Evolutionary conservation across 2,329 filamentous ascomycete species (phyloP).

Genomic region (Pseudogymnoascus sp.): DNA sequence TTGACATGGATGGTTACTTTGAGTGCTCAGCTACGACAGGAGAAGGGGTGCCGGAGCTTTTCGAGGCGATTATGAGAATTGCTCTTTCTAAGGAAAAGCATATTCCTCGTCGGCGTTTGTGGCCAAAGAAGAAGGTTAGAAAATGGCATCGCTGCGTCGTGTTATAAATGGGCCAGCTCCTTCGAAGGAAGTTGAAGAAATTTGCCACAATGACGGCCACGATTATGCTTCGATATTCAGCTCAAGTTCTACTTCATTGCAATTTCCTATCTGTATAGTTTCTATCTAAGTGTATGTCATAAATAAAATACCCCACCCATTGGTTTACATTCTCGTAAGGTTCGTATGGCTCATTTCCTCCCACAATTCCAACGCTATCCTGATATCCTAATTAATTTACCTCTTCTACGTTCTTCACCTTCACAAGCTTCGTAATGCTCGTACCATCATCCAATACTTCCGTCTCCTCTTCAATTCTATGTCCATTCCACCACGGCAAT

Average conservation of each 20-base stretch:
- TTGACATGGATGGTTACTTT: neutral
- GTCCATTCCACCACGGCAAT: constrained; percentile 51
- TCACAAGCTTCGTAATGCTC: constrained; percentile 51
- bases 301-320: neutral
- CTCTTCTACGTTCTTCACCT: constrained; percentile 21
- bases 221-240: neutral
- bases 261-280: neutral
- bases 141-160: neutral
- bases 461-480: constrained; percentile 54
- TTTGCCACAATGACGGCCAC: neutral
- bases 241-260: neutral
- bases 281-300: neutral
- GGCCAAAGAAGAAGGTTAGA: neutral
- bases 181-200: neutral
- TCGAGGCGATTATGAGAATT: neutral
- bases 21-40: neutral
- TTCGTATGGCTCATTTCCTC: neutral
- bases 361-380: neutral
- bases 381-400: neutral
- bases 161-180: neutral
- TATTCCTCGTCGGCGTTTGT: neutral
- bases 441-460: constrained; percentile 59
- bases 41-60: neutral
- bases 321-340: neutral
- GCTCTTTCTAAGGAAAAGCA: neutral